Percentiles rank a stretch among this genome's conserved stretches.
These are phyloP conservation scores for Anastatica hierochuntica DNA, from an alignment of 345 rosid species.

Conservation along the genomic window DNA sequence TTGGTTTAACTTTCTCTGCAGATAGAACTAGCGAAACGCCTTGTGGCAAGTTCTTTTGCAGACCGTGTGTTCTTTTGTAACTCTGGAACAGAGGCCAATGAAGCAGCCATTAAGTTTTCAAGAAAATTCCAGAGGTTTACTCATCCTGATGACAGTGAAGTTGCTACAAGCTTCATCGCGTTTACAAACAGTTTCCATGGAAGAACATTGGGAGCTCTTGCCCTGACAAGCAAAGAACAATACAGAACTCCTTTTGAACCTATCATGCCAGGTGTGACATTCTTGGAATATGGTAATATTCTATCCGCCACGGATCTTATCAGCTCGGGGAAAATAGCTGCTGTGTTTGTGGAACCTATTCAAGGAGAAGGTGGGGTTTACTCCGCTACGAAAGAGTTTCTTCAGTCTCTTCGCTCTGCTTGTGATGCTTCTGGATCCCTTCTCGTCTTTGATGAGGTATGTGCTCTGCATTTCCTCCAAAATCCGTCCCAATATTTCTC, in stretches of 20 bases:
- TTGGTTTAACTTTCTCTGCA: too few relatives aligned
- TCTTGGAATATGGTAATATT: constrained; percentile 69
- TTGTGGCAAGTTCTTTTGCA: constrained; percentile 69
- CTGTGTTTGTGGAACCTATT: constrained; percentile 87
- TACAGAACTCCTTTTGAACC: constrained; percentile 88
- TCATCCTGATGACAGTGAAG: constrained; percentile 41
- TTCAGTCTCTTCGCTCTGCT: constrained; percentile 57
- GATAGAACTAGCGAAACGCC: constrained; percentile 74
- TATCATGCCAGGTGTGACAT: constrained; percentile 96
- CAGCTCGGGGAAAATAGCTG: constrained; percentile 53
- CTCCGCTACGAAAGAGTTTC: constrained; percentile 67
- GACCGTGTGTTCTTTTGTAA: constrained; percentile 78
- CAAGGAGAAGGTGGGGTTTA: constrained; percentile 97
- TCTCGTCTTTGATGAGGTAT: constrained; percentile 87
- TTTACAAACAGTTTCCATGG: constrained; percentile 87
- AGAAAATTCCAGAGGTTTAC: constrained; percentile 69
- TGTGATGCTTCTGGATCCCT: constrained; percentile 80
- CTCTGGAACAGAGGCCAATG: constrained; percentile 94
- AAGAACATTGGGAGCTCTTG: constrained; percentile 87
- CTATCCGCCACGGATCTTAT: constrained; percentile 50
- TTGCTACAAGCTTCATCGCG: constrained; percentile 58
- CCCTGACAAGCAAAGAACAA: constrained; percentile 85
- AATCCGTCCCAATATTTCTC: too few relatives aligned
- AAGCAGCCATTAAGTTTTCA: constrained; percentile 91
- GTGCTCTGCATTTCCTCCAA: too few relatives aligned